Evolutionary conservation across 345 rosid species (phyloP).

Genomic region (Camelina sativa): DNA sequence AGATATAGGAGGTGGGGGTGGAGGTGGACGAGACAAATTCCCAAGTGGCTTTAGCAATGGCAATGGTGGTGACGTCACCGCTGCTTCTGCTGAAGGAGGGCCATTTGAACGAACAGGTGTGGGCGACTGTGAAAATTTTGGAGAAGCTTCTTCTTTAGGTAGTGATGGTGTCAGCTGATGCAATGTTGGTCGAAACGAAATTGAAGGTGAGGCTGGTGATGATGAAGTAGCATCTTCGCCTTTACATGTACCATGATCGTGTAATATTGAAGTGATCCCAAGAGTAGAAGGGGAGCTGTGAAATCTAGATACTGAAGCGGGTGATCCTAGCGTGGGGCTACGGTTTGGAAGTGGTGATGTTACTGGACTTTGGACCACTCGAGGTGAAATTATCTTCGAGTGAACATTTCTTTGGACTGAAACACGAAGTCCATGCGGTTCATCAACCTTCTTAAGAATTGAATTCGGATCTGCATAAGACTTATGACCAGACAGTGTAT

Average conservation of each 20-base stretch:
- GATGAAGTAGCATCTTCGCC: slow-evolving; percentile 49
- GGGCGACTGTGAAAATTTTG: slow-evolving; percentile 10
- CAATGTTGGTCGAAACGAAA: slow-evolving; percentile 34
- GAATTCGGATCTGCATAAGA: slow-evolving; percentile 49
- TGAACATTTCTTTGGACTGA: slow-evolving; percentile 56
- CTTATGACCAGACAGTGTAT: slow-evolving; percentile 30
- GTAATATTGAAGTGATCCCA: slow-evolving; percentile 83
- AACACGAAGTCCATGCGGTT: slow-evolving; percentile 55
- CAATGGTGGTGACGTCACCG: slow-evolving; percentile 30
- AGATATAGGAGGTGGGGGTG: slow-evolving; percentile 31
- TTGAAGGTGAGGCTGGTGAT: slow-evolving; percentile 37
- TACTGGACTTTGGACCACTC: slow-evolving; percentile 48
- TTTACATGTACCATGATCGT: slow-evolving; percentile 59
- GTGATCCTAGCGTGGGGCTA: slow-evolving; percentile 55
- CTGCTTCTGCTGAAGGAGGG: slow-evolving; percentile 26
- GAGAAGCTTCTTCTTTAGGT: slow-evolving; percentile 23
- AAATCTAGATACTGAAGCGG: slow-evolving; percentile 54
- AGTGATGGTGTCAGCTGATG: slow-evolving; percentile 38
- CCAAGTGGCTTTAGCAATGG: slow-evolving; percentile 29
- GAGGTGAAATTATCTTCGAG: slow-evolving; percentile 64
- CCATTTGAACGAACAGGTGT: slow-evolving; percentile 28
- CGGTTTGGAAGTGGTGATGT: slow-evolving; percentile 52
- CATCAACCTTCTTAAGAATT: slow-evolving; percentile 48
- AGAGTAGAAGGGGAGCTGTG: slow-evolving; percentile 58
- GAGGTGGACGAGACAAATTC: slow-evolving; percentile 39